phyloP scores from a whole-genome alignment of 441 rosid species.

The Geranium incanum region DNA sequence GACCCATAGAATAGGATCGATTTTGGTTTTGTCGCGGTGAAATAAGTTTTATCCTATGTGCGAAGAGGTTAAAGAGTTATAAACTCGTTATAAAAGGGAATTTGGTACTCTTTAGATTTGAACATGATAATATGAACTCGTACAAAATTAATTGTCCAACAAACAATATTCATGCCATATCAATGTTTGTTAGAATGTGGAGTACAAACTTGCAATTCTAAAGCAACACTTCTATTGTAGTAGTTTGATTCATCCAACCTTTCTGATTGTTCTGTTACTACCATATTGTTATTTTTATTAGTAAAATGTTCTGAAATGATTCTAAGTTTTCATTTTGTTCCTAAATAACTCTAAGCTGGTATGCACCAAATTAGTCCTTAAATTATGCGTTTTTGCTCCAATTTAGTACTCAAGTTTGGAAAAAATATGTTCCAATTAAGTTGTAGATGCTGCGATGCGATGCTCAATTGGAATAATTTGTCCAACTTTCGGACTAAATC shows the following conservation, averaged over 20 bases:
- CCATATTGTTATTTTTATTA: no score
- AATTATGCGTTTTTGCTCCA: background rate
- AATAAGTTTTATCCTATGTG: conserved; percentile 1
- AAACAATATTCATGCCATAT: conserved; percentile 2
- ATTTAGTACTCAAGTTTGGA: background rate
- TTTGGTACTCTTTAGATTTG: background rate
- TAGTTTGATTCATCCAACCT: background rate
- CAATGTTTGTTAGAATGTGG: background rate
- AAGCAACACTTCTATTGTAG: background rate
- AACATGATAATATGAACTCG: background rate
- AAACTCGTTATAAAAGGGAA: background rate
- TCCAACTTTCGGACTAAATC: no score
- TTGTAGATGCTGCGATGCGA: no score
- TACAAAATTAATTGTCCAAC: background rate
- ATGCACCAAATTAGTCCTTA: background rate
- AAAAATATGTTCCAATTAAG: background rate
- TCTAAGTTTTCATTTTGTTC: background rate
- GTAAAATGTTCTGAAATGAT: background rate
- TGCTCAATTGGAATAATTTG: background rate
- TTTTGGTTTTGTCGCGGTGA: background rate
- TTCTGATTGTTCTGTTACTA: background rate
- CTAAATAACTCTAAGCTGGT: background rate
- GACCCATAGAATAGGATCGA: background rate
- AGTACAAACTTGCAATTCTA: background rate
- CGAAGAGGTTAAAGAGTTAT: background rate